Evolutionary conservation across 768 basidiomycete genomes (phyloP).

Genomic region (Tremella fuciformis): DNA sequence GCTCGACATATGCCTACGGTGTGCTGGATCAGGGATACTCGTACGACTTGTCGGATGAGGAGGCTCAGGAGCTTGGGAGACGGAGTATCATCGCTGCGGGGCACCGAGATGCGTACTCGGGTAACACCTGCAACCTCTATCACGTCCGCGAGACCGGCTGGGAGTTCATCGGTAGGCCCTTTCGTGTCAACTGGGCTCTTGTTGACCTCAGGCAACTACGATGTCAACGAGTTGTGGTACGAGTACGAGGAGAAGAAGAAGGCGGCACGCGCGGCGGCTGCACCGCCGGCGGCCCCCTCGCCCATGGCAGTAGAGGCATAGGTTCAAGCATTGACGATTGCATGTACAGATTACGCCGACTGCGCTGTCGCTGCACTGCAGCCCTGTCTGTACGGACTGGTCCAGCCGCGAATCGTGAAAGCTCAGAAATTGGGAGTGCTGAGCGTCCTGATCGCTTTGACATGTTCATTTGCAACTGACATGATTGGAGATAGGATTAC

Average conservation of each 20-base stretch:
- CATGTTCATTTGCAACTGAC: too few relatives aligned
- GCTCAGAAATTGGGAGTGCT: too few relatives aligned
- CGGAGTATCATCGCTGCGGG: slow-evolving; percentile 95
- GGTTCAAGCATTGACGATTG: background rate
- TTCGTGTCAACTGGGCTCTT: slow-evolving; percentile 2
- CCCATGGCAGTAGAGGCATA: slow-evolving; percentile 22
- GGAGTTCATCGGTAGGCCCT: slow-evolving; percentile 77
- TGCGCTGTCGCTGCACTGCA: too few relatives aligned
- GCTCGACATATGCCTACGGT: slow-evolving; percentile 98
- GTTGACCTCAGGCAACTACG: slow-evolving; percentile 72
- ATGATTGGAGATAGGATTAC: too few relatives aligned
- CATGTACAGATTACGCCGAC: too few relatives aligned
- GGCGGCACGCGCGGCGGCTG: slow-evolving; percentile 30
- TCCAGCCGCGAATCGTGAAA: too few relatives aligned
- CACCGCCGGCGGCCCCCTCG: slow-evolving; percentile 9
- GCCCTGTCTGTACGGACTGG: too few relatives aligned
- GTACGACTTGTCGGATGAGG: slow-evolving; percentile 88
- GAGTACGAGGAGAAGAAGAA: slow-evolving; percentile 57
- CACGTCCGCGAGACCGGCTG: slow-evolving; percentile 93
- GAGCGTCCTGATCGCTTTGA: too few relatives aligned
- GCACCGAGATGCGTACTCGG: slow-evolving; percentile 61
- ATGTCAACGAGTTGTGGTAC: slow-evolving; percentile 85
- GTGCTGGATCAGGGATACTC: slow-evolving; percentile 77
- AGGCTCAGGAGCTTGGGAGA: slow-evolving; percentile 89
- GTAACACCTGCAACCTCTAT: slow-evolving; percentile 89